Evolutionary conservation across 192 early-diverging fungal species (phyloP).

Genomic region (Coemansia sp.): DNA sequence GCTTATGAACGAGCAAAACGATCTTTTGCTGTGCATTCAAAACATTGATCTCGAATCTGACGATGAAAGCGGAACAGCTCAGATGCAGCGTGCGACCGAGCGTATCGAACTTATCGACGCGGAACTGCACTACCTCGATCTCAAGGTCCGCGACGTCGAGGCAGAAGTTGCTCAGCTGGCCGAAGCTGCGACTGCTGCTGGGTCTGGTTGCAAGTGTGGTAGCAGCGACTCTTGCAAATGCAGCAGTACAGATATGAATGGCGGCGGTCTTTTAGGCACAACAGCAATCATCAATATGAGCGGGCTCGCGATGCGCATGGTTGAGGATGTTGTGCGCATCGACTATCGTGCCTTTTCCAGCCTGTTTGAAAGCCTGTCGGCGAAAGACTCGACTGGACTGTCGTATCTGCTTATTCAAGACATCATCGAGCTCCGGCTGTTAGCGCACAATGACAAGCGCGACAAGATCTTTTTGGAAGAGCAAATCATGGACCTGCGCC

Average conservation of each 20-base stretch:
- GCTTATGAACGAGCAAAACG: conserved; percentile 53
- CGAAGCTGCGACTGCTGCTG: conserved; percentile 12
- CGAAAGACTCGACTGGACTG: conserved; percentile 33
- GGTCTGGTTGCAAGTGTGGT: neutral
- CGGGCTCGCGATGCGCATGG: conserved; percentile 55
- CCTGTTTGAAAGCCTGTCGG: conserved; percentile 28
- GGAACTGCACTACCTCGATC: conserved; percentile 49
- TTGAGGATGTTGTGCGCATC: conserved; percentile 52
- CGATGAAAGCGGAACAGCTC: conserved; percentile 8
- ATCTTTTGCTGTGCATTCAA: conserved; percentile 35
- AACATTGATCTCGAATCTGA: conserved; percentile 13
- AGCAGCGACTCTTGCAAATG: neutral
- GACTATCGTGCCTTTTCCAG: conserved; percentile 46
- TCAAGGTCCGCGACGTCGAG: conserved; percentile 52
- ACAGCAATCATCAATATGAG: conserved; percentile 46
- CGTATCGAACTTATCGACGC: conserved; percentile 52
- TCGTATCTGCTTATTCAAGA: conserved; percentile 46
- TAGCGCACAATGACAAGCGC: conserved; percentile 32
- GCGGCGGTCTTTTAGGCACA: conserved; percentile 19
- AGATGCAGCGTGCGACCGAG: conserved; percentile 28
- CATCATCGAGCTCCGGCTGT: conserved; percentile 42
- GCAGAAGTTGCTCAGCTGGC: conserved; percentile 48
- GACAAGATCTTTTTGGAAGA: conserved; percentile 31
- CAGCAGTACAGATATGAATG: neutral
- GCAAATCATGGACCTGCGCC: conserved; percentile 44